Evolutionary conservation across 495 filamentous ascomycete genomes (phyloP), one percentile per base, ranked within the genome.

Genomic region (Beverwykella pulmonaria): DNA sequence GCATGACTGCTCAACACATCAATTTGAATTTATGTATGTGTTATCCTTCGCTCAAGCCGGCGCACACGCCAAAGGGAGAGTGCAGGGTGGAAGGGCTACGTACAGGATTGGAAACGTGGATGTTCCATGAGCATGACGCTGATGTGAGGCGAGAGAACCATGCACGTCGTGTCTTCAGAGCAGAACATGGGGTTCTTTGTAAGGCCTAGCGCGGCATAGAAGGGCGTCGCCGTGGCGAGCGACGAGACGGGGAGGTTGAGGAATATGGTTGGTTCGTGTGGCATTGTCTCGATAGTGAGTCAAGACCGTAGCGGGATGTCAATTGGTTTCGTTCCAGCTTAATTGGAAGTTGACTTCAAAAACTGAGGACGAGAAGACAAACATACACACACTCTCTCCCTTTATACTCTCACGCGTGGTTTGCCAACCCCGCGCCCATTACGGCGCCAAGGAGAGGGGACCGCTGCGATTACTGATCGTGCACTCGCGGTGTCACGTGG

Each of bases 211-310:
- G 58, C 39, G 6, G 19, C 10, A 25, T 61, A 61, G 58, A 61
- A 61, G 1, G 41, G 44, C 1, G 46, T 49, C 1, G 58, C 3
- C 4, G 25, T 34, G 17, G 23, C 7, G 25, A 61, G 27, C 5
- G 41, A 49, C 9, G 46, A 4, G 8, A 49, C 26, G 27, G 58
- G 58, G 41, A 61, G 23, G 26, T 61, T 61, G 27, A 61, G 12
- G 44, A 61, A 61, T 8, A 61, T 49, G 19, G 25, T 30, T 15
- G 52, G 52, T 30, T 23, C n/a, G 52, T 30, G 29, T 8, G 52
- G 25, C 52, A 30, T 55, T 6, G 19, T 30, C 3, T 12, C 25
- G 50, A 5, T 53, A 7, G 50, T 8, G 12, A 15, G 19, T n/a
- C n/a, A n/a, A n/a, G n/a, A n/a, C n/a, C n/a, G n/a, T n/a, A n/a